These are phyloP conservation scores for Pseudogymnoascus sp. DNA, from an alignment of 2,329 filamentous ascomycete species.

Conservation along the genomic window DNA sequence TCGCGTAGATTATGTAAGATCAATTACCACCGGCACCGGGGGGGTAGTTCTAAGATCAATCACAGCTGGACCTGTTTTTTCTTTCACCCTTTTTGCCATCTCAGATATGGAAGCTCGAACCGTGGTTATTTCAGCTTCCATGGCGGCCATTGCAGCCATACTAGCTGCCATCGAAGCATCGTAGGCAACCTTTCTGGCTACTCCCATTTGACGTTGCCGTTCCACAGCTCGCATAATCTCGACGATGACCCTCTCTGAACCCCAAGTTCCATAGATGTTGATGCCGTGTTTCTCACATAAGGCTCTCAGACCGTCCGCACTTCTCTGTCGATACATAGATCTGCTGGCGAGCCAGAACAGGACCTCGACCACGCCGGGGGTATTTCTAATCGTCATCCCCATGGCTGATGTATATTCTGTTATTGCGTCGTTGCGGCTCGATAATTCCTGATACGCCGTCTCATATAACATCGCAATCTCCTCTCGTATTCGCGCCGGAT, in stretches of 20 bases:
- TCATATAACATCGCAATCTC: conserved; percentile 1
- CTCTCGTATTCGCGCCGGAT: background rate
- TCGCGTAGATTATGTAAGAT: background rate
- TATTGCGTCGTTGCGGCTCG: background rate
- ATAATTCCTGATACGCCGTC: background rate
- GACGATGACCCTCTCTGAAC: background rate
- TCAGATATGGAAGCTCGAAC: background rate
- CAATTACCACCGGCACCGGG: background rate
- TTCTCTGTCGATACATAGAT: conserved; percentile 1
- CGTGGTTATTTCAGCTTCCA: background rate
- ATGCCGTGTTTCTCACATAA: background rate
- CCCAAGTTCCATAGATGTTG: background rate
- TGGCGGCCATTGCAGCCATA: background rate
- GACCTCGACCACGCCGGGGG: background rate
- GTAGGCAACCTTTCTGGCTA: background rate
- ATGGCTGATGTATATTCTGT: background rate
- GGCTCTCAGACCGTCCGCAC: background rate
- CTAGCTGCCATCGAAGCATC: background rate
- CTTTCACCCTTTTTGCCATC: background rate
- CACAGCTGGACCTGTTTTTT: background rate
- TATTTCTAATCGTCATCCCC: background rate
- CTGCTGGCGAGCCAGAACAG: background rate
- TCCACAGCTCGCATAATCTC: background rate
- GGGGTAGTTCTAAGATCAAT: background rate
- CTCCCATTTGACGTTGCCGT: background rate